Percentiles rank a stretch among this genome's conserved stretches.
These are phyloP conservation scores for Passalora sequoiae DNA, from an alignment of 2,329 filamentous ascomycete species.

Conservation along the genomic window DNA sequence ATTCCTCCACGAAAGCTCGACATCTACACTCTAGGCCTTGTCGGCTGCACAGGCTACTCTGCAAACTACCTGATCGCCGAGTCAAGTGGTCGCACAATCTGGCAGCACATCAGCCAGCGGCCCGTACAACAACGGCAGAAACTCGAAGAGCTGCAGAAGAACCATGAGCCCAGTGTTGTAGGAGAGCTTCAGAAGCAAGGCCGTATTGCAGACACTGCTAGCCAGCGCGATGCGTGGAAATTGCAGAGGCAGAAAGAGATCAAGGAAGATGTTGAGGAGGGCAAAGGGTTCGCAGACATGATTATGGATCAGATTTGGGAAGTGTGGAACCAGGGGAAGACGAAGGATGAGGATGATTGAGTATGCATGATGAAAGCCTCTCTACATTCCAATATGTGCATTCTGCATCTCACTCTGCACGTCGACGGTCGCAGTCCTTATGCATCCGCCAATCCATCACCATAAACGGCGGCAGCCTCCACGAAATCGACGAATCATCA, in stretches of 20 bases:
- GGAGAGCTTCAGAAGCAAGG: constrained; percentile 19
- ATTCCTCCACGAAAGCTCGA: constrained; percentile 60
- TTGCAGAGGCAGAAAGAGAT: constrained; percentile 41
- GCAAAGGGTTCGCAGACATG: constrained; percentile 36
- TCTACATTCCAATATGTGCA: not conserved
- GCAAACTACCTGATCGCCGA: constrained; percentile 46
- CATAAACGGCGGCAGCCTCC: not conserved
- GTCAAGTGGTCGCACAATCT: constrained; percentile 27
- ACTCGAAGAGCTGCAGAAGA: not conserved
- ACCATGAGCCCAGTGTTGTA: constrained; percentile 10
- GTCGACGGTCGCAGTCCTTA: not conserved
- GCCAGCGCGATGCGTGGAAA: constrained; percentile 43
- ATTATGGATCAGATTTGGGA: constrained; percentile 38
- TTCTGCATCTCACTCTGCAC: not conserved
- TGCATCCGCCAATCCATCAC: not conserved
- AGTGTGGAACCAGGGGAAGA: constrained; percentile 35
- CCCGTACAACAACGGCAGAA: constrained; percentile 1
- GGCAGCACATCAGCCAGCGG: constrained; percentile 27
- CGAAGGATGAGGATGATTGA: constrained; percentile 30
- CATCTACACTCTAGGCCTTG: constrained; percentile 53
- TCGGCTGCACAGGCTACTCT: constrained; percentile 45
- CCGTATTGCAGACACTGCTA: constrained; percentile 13
- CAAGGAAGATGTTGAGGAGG: constrained; percentile 38
- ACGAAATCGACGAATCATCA: not conserved
- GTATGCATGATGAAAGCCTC: too few relatives aligned